phyloP scores from a whole-genome alignment of 2,329 filamentous ascomycete species.

The Colletotrichum shisoi region DNA sequence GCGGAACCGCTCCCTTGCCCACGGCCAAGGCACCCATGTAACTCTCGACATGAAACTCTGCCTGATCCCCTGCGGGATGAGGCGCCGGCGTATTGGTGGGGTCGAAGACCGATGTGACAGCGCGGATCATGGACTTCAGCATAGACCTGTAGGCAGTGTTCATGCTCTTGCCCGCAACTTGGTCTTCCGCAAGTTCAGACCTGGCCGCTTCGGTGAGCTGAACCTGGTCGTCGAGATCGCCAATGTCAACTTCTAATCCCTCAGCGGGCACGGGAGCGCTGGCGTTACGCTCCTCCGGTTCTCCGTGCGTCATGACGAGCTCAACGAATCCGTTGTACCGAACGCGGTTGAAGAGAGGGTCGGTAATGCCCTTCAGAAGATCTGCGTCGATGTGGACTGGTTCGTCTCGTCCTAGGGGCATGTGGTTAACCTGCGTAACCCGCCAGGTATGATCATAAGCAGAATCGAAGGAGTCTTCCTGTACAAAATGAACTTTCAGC shows the following conservation, averaged over 20 bases:
- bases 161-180: conserved; percentile 37
- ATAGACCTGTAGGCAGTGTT: conserved; percentile 52
- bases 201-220: conserved; percentile 30
- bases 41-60: conserved; percentile 55
- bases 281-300: conserved; percentile 43
- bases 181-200: conserved; percentile 41
- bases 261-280: conserved; percentile 39
- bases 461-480: conserved; percentile 60
- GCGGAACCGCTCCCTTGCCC: conserved; percentile 69
- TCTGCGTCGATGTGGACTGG: conserved; percentile 81
- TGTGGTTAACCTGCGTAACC: conserved; percentile 81
- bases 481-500: conserved; percentile 71
- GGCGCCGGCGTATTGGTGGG: conserved; percentile 46
- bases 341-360: conserved; percentile 83
- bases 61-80: conserved; percentile 41
- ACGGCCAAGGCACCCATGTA: conserved; percentile 59
- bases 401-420: conserved; percentile 85
- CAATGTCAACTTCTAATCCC: conserved; percentile 29
- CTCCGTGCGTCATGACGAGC: conserved; percentile 68
- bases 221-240: conserved; percentile 37
- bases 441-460: conserved; percentile 63
- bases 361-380: conserved; percentile 76
- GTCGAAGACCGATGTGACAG: conserved; percentile 56
- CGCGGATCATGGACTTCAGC: conserved; percentile 57
- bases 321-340: conserved; percentile 78